Percentiles rank a stretch among this genome's conserved stretches.
Evolutionary conservation across 2,329 filamentous ascomycete species (phyloP).

Genomic region (Calonectria henricotiae): DNA sequence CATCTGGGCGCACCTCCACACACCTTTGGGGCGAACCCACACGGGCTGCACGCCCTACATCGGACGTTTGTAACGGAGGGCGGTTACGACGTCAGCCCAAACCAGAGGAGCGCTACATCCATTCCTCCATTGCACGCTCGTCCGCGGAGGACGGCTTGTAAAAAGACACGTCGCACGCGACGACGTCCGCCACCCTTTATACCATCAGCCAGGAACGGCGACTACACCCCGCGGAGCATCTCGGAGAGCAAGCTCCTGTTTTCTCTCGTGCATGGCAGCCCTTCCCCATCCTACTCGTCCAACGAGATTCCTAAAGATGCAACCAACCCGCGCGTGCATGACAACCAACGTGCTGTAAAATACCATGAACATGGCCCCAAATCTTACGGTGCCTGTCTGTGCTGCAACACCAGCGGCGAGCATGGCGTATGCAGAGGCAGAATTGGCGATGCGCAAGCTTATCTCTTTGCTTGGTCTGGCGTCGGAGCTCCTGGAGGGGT

Average conservation of each 20-base stretch:
- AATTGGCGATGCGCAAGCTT: constrained; percentile 14
- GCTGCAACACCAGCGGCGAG: constrained; percentile 19
- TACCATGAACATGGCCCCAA: constrained; percentile 1
- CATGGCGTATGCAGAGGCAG: constrained; percentile 16
- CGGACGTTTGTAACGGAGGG: constrained; percentile 3
- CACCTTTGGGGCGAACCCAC: constrained; percentile 24
- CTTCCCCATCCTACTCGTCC: background rate
- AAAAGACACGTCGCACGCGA: constrained; percentile 6
- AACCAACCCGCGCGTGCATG: constrained; percentile 28
- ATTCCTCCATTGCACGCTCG: background rate
- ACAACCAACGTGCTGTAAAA: background rate
- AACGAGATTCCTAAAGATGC: constrained; percentile 4
- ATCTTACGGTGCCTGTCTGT: constrained; percentile 20
- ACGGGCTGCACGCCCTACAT: constrained; percentile 10
- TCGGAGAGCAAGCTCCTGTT: constrained; percentile 14
- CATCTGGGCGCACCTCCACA: constrained; percentile 33
- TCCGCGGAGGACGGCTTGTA: constrained; percentile 10
- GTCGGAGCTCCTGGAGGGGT: constrained; percentile 2
- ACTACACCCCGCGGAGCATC: constrained; percentile 26
- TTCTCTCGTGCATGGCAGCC: constrained; percentile 4
- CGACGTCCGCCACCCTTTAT: constrained; percentile 18
- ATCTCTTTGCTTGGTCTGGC: background rate
- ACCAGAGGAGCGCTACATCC: background rate
- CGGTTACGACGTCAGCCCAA: constrained; percentile 8
- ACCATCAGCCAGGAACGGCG: constrained; percentile 28